Conservation (phyloP, 2,329 filamentous ascomycete genomes). For the Calonectria ilicicola region DNA sequence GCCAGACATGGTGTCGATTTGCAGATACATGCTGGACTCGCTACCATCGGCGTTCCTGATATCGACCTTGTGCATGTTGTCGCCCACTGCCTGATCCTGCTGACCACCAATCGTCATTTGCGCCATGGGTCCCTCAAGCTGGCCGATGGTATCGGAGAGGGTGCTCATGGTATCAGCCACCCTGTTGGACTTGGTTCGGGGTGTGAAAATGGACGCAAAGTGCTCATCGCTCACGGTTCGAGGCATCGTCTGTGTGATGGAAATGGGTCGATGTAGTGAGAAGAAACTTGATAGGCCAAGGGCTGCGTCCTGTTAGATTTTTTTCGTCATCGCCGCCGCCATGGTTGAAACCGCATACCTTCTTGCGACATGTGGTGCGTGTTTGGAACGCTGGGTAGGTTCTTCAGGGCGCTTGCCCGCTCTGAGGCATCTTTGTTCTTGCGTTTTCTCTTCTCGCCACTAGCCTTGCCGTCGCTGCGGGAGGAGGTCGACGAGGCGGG, state of each 20-base stretch:
- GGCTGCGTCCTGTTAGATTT: constrained; percentile 64
- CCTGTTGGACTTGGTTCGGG: constrained; percentile 62
- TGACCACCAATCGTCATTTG: constrained; percentile 61
- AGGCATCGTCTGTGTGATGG: constrained; percentile 84
- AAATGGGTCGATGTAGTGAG: constrained; percentile 94
- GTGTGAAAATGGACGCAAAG: constrained; percentile 87
- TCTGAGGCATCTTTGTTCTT: constrained; percentile 66
- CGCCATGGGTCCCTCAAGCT: constrained; percentile 69
- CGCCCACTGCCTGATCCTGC: constrained; percentile 55
- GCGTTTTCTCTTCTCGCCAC: constrained; percentile 67
- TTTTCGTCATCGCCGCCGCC: background rate
- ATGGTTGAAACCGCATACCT: constrained; percentile 58
- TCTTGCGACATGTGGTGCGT: constrained; percentile 78
- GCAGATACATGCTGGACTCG: constrained; percentile 71
- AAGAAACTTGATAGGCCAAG: constrained; percentile 93
- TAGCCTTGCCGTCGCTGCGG: constrained; percentile 55
- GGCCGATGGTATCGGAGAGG: constrained; percentile 69
- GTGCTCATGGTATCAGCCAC: constrained; percentile 76
- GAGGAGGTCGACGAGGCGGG: constrained; percentile 59
- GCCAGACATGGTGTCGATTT: constrained; percentile 76
- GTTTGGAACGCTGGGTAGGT: constrained; percentile 79
- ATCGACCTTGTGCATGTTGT: constrained; percentile 63
- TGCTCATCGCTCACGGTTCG: constrained; percentile 76
- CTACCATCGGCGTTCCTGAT: constrained; percentile 68
- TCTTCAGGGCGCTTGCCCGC: constrained; percentile 60